A percentile compares a stretch with the other conserved stretches of the same genome.
Conservation (phyloP, 768 basidiomycete species). For the Mycena polygramma region DNA sequence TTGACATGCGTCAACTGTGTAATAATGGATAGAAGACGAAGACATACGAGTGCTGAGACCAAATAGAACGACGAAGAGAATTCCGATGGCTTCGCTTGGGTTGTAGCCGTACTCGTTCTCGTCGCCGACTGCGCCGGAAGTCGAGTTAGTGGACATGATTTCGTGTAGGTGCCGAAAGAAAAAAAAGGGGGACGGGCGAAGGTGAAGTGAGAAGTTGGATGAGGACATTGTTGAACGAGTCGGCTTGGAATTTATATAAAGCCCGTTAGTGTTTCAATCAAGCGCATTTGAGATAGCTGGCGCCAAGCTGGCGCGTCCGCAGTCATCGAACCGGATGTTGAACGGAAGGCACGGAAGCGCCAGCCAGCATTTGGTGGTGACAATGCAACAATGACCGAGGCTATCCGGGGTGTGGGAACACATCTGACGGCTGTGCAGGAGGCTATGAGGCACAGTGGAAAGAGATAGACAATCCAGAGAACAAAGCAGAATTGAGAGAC, state of each 20-base stretch:
- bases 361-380: too few species aligned
- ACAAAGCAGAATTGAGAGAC: too few species aligned
- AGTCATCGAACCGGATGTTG: neutral
- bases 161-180: too few species aligned
- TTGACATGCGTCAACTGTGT: neutral
- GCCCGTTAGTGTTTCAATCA: too few species aligned
- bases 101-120: conserved; percentile 49
- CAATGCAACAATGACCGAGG: too few species aligned
- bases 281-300: too few species aligned
- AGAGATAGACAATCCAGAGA: too few species aligned
- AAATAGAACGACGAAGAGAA: conserved; percentile 54
- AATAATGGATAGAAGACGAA: too few species aligned
- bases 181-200: neutral
- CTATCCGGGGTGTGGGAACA: too few species aligned
- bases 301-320: neutral
- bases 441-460: too few species aligned
- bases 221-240: neutral
- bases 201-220: neutral
- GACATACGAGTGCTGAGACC: conserved; percentile 53
- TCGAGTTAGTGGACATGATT: conserved; percentile 11
- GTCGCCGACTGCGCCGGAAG: neutral
- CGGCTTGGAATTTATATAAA: neutral
- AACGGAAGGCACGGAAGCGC: too few species aligned
- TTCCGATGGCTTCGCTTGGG: conserved; percentile 51
- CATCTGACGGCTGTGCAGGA: too few species aligned